These are phyloP conservation scores for Baorangia bicolor DNA, from an alignment of 768 basidiomycete species.

Conservation along the genomic window DNA sequence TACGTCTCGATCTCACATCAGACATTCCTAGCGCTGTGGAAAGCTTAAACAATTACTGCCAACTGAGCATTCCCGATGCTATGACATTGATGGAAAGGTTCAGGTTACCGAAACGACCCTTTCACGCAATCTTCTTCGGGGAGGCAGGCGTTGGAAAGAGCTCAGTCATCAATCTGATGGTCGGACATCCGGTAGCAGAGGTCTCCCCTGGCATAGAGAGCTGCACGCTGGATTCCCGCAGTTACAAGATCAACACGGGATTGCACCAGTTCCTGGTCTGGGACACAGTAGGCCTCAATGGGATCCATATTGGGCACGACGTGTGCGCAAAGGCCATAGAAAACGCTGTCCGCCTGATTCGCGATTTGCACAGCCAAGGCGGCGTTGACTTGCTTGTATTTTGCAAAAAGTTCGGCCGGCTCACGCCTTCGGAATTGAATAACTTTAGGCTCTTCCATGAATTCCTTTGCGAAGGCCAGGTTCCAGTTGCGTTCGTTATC, in stretches of 20 bases:
- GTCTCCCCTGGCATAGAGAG: conserved; percentile 28
- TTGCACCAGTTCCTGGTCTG: conserved; percentile 26
- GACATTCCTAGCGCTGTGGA: not conserved
- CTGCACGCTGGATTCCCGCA: conserved; percentile 33
- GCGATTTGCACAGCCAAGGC: conserved; percentile 23
- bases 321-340: conserved; percentile 19
- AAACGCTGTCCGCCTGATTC: conserved; percentile 31
- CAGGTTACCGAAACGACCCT: conserved; percentile 9
- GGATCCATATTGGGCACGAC: conserved; percentile 2
- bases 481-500: conserved; percentile 40
- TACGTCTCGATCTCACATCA: conserved; percentile 21
- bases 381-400: conserved; percentile 42
- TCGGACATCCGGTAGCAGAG: conserved; percentile 19
- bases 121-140: conserved; percentile 40
- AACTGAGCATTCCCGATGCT: conserved; percentile 13
- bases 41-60: conserved; percentile 13
- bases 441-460: conserved; percentile 38
- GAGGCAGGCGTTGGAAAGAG: conserved; percentile 42
- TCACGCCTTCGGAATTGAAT: conserved; percentile 26
- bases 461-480: conserved; percentile 37
- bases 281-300: conserved; percentile 35
- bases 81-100: conserved; percentile 11
- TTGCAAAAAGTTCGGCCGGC: conserved; percentile 32
- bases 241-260: conserved; percentile 25
- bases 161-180: conserved; percentile 41